Evolutionary conservation across 768 basidiomycete genomes (phyloP), one percentile per base, ranked within the genome.

Genomic region (Cyclocybe cylindracea): DNA sequence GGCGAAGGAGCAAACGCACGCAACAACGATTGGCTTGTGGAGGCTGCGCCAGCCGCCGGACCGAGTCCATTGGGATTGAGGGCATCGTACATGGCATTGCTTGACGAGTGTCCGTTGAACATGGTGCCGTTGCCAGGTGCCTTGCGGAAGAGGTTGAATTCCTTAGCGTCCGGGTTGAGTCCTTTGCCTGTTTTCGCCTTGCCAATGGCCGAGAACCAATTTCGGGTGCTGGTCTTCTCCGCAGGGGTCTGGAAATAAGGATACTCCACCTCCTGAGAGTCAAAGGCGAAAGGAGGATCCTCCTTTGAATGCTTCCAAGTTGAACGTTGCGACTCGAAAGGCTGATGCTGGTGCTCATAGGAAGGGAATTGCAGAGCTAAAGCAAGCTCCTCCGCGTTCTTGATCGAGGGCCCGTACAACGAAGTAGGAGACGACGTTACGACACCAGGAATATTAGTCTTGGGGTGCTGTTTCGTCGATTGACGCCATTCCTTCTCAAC

Each of bases 1-100:
- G 86, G 88, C 56, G 91, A 93, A 32, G 91, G 91, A 34, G 89
- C 91, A 67, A 94, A 94, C 13, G 91, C 91, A 62, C 88, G 89
- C 51, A 90, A 74, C 16, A 84, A 69, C 31, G 78, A 79, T 41
- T 69, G 75, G 42, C 64, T 78, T 8, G 78, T 74, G 4, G 82
- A 77, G 2, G 77, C 63, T 0, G 75, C 58, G 1, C 72, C 56
- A 42, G 67, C 55, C 46, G 61, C 63, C 11, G 70, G 56, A 38
- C 71, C 72, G 10, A 80, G 69, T n/a, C 85, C 82, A 39, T 77
- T 84, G 13, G 85, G 84, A 60, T 85, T 85, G 34, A 86, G 70
- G 13, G 79, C 79, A 54, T 85, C 84, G 58, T 76, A 84, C 6
- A 71, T 58, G 10, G 44, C 41, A 10, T 31, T 58, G 31, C n/a